A percentile compares a stretch with the other conserved stretches of the same genome.
Conservation (phyloP, 495 filamentous ascomycete genomes). For the Aspergillus sclerotiicarbonarius region DNA sequence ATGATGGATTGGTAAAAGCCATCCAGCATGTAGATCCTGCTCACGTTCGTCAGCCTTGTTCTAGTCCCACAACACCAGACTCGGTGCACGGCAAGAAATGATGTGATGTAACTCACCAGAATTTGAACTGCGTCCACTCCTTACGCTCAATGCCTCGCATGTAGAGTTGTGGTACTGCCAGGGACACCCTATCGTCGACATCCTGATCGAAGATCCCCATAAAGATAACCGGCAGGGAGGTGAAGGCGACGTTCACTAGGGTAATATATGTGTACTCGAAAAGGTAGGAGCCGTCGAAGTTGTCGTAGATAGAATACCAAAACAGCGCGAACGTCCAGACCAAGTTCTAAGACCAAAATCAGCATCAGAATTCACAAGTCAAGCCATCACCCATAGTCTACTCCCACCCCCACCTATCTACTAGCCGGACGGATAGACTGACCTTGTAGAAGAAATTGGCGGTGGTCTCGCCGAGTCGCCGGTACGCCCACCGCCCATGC, state of each 20-base stretch:
- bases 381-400: no score
- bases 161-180: constrained; percentile 91
- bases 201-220: constrained; percentile 97
- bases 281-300: constrained; percentile 90
- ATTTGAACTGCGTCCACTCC: constrained; percentile 94
- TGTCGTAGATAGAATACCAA: constrained; percentile 92
- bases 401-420: constrained; percentile 13
- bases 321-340: constrained; percentile 95
- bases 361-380: not conserved
- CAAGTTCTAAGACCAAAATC: constrained; percentile 64
- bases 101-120: constrained; percentile 66
- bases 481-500: constrained; percentile 93
- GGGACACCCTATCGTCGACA: constrained; percentile 84
- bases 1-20: constrained; percentile 90
- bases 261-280: constrained; percentile 97
- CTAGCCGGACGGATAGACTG: constrained; percentile 12
- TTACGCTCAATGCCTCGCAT: constrained; percentile 89
- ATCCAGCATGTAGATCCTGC: constrained; percentile 88
- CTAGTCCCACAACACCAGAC: constrained; percentile 2
- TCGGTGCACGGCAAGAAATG: not conserved
- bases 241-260: constrained; percentile 92
- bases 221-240: constrained; percentile 86
- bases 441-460: constrained; percentile 99
- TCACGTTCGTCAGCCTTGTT: constrained; percentile 19
- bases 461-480: constrained; percentile 84